A percentile compares a stretch with the other conserved stretches of the same genome.
phyloP scores from a whole-genome alignment of 2,329 filamentous ascomycete genomes.

The Aspergillus amoenus region DNA sequence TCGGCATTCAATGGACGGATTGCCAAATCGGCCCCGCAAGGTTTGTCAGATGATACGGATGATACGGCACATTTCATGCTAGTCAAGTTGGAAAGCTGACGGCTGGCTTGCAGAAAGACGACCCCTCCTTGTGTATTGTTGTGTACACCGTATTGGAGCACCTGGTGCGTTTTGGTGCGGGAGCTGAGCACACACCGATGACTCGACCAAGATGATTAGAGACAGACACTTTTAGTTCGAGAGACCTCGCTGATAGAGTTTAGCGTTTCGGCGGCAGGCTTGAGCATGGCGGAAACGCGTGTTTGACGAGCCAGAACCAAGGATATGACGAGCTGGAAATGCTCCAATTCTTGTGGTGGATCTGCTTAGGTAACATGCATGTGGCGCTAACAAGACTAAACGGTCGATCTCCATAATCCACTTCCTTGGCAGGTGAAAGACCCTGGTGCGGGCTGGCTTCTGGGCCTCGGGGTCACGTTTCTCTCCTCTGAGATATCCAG shows the following conservation, averaged over 20 bases:
- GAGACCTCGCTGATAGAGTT: neutral
- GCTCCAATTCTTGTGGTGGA: neutral
- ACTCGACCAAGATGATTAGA: neutral
- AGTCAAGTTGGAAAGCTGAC: no score
- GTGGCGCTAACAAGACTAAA: slow-evolving; percentile 10
- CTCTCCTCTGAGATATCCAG: no score
- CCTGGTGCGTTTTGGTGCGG: neutral
- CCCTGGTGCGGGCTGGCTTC: slow-evolving; percentile 3
- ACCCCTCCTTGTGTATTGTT: no score
- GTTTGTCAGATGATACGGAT: slow-evolving; percentile 19
- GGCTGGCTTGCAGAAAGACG: no score
- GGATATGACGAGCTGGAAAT: neutral
- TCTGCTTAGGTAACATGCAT: neutral
- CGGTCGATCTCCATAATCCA: slow-evolving; percentile 13
- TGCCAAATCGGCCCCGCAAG: slow-evolving; percentile 12
- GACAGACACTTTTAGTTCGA: no score
- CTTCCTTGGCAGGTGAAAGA: slow-evolving; percentile 5
- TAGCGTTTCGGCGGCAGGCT: neutral
- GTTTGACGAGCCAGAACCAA: neutral
- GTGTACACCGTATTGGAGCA: no score
- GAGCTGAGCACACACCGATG: neutral
- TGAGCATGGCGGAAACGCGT: neutral
- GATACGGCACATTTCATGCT: slow-evolving; percentile 9
- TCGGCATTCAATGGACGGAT: neutral
- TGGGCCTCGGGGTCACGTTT: neutral